Percentiles rank a stretch among this genome's conserved stretches.
Evolutionary conservation across 1,284 basidiomycete genomes (phyloP).

Genomic region (Pterulicium gracile): DNA sequence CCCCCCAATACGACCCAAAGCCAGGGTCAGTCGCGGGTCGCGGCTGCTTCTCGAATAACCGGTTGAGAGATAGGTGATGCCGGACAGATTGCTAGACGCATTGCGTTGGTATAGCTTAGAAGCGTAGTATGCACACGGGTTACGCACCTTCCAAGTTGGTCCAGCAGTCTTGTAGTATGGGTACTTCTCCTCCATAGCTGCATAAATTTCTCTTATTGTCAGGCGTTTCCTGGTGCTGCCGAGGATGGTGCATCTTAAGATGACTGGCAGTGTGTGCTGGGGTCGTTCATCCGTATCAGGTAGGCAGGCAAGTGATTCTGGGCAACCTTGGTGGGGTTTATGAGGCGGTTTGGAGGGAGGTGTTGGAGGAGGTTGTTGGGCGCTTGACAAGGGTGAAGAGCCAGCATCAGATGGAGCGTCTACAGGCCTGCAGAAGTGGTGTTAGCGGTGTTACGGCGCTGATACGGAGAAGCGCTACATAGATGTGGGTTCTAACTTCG

Average conservation of each 20-base stretch:
- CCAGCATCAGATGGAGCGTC: constrained; percentile 6
- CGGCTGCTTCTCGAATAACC: constrained; percentile 67
- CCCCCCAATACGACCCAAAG: constrained; percentile 78
- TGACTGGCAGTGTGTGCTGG: constrained; percentile 72
- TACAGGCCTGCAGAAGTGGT: no score
- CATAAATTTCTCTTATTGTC: constrained; percentile 74
- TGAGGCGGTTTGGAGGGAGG: constrained; percentile 27
- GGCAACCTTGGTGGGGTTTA: constrained; percentile 58
- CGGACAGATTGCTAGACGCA: constrained; percentile 67
- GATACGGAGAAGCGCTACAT: constrained; percentile 15
- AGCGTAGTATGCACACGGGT: constrained; percentile 8
- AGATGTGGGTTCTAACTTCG: constrained; percentile 26
- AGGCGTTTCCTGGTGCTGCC: constrained; percentile 64
- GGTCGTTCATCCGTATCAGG: constrained; percentile 67
- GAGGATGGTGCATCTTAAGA: constrained; percentile 69
- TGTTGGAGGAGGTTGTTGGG: constrained; percentile 5
- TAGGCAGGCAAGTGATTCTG: constrained; percentile 62
- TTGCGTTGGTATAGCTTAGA: constrained; percentile 8
- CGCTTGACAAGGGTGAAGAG: constrained; percentile 15
- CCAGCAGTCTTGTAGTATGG: constrained; percentile 68
- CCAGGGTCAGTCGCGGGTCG: constrained; percentile 73
- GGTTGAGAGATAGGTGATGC: constrained; percentile 70
- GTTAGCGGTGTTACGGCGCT: no score
- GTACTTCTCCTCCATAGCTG: constrained; percentile 74
- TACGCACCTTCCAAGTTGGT: constrained; percentile 65